A percentile compares a stretch with the other conserved stretches of the same genome.
phyloP scores from a whole-genome alignment of 1,139 yeast genomes.

The Scheffersomyces titani region DNA sequence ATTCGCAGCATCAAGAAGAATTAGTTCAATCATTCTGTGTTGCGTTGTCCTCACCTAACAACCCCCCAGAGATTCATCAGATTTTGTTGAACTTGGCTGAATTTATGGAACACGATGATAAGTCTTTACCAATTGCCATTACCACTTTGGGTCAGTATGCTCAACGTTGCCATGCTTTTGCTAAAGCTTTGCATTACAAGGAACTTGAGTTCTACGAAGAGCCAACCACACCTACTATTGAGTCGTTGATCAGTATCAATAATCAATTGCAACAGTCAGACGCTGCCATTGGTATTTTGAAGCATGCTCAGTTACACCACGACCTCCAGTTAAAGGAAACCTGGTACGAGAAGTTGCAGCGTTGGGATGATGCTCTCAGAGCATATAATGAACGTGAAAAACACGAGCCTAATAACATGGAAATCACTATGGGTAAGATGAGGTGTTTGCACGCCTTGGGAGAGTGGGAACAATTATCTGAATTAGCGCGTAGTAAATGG shows the following conservation, averaged over 20 bases:
- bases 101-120: slow-evolving; percentile 97
- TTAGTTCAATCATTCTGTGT: slow-evolving; percentile 81
- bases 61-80: slow-evolving; percentile 95
- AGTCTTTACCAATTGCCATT: slow-evolving; percentile 87
- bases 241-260: slow-evolving; percentile 86
- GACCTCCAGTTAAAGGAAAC: slow-evolving; percentile 92
- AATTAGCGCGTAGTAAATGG: slow-evolving; percentile 89
- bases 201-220: slow-evolving; percentile 94
- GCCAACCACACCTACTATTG: slow-evolving; percentile 90
- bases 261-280: slow-evolving; percentile 95
- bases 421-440: slow-evolving; percentile 96
- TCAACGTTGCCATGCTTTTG: slow-evolving; percentile 94
- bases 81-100: slow-evolving; percentile 87
- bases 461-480: slow-evolving; percentile 93
- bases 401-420: slow-evolving; percentile 60
- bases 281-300: slow-evolving; percentile 95
- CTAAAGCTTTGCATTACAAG: slow-evolving; percentile 94
- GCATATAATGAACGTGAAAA: slow-evolving; percentile 80
- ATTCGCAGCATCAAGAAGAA: slow-evolving; percentile 91
- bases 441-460: slow-evolving; percentile 96
- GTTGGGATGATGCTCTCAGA: slow-evolving; percentile 97
- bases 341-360: slow-evolving; percentile 94
- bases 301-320: slow-evolving; percentile 93
- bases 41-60: slow-evolving; percentile 86
- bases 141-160: slow-evolving; percentile 91